Base-by-base conservation (phyloP, 169 alveolate species). In the Eimeria zaria region DNA sequence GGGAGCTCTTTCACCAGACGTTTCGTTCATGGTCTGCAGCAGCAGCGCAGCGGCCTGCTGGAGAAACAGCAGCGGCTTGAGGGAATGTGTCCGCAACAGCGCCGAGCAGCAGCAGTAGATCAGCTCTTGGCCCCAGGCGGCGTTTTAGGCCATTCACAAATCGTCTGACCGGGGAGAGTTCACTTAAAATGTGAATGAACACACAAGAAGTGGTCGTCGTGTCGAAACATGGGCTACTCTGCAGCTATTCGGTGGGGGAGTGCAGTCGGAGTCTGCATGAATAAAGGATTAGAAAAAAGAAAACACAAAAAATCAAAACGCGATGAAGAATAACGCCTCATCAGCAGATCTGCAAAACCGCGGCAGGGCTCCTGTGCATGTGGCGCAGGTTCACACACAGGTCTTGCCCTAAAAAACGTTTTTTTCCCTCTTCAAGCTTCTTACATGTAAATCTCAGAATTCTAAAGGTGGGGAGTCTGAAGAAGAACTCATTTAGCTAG, bases 301-400 rank as follows among this genome's bases (percentile, higher is more conserved):
- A 36, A 71, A 48, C 87, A 76, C 44, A 76, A 76, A 27, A 48
- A 76, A 76, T 44, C 87, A 76, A 76, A 46, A 27, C 2, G 20
- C 64, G 87, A 48, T 48, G 24, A 1, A 48, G 64, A 71, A 36
- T 16, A 46, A 46, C 64, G 46, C 24, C 39, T 76, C 87, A 76
- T 0, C 67, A 76, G 44, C 62, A 14, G 9, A 46, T 16, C 64
- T n/a, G 87, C 87, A 12, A 76, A n/a, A 16, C 64, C 87, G 62
- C 87, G 6, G 87, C 87, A 76, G 64, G 58, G 62, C 87, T 48
- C 87, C 62, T 46, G 46, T 76, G 87, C 87, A 76, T 76, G 87
- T 76, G 87, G 41, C 62, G 87, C 44, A 44, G 64, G 64, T 7
- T 48, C 67, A 76, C 64, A 62, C 41, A 48, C 46, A 36, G 64